Evolutionary conservation across 2,329 filamentous ascomycete genomes (phyloP).

Genomic region (Zymoseptoria tritici): DNA sequence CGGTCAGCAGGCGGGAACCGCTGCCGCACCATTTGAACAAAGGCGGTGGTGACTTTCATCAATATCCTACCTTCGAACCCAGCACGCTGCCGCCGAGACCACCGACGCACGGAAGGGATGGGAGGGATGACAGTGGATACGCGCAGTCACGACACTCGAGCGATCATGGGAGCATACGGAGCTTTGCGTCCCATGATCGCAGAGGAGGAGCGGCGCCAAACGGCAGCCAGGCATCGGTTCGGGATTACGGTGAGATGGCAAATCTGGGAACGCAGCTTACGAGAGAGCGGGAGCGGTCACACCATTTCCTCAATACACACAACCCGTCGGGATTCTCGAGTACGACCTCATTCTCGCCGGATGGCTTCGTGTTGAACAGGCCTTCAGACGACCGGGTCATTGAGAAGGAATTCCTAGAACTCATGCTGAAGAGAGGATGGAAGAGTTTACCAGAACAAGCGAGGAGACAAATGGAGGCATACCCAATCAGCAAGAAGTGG

Average conservation of each 20-base stretch:
- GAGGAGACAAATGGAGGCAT: slow-evolving; percentile 89
- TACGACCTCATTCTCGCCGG: slow-evolving; percentile 43
- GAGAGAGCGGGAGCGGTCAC: slow-evolving; percentile 29
- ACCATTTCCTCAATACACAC: slow-evolving; percentile 36
- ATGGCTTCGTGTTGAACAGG: slow-evolving; percentile 58
- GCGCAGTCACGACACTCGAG: slow-evolving; percentile 24
- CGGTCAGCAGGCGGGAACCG: slow-evolving; percentile 58
- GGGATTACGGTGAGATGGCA: slow-evolving; percentile 38
- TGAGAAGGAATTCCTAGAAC: slow-evolving; percentile 80
- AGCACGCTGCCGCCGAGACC: slow-evolving; percentile 47
- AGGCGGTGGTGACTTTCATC: slow-evolving; percentile 70
- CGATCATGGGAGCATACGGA: slow-evolving; percentile 60
- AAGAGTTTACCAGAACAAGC: slow-evolving; percentile 95
- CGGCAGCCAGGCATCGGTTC: slow-evolving; percentile 44
- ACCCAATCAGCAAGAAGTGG: slow-evolving; percentile 94
- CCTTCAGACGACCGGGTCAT: slow-evolving; percentile 76
- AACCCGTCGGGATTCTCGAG: slow-evolving; percentile 42
- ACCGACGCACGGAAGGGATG: slow-evolving; percentile 21
- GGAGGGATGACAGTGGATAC: slow-evolving; percentile 40
- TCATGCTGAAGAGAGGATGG: slow-evolving; percentile 98
- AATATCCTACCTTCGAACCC: slow-evolving; percentile 59
- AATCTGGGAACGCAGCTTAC: slow-evolving; percentile 34
- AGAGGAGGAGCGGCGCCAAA: slow-evolving; percentile 20
- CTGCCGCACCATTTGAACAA: slow-evolving; percentile 80
- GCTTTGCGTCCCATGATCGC: slow-evolving; percentile 53